phyloP scores from a whole-genome alignment of 257 asterid species.

The Agastache rugosa region DNA sequence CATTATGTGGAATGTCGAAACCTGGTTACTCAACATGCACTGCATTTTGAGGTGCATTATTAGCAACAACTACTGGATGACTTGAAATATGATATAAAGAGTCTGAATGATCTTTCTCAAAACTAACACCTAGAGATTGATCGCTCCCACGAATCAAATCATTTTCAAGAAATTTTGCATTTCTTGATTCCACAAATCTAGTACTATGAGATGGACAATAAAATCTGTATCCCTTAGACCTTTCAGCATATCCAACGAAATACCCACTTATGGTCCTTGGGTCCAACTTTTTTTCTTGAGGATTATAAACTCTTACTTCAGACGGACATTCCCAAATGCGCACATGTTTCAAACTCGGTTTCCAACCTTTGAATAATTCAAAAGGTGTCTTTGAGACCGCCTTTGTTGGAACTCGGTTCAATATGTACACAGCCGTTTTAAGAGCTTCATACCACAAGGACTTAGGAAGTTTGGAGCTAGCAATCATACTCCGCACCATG shows the following conservation, averaged over 20 bases:
- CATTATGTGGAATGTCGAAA: no score
- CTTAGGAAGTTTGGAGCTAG: constrained; percentile 4
- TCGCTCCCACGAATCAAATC: not conserved
- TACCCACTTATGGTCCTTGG: constrained; percentile 16
- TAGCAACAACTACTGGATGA: not conserved
- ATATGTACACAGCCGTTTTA: constrained; percentile 6
- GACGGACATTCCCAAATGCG: constrained; percentile 10
- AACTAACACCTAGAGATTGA: not conserved
- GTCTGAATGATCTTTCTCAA: not conserved
- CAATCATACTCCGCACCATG: not conserved
- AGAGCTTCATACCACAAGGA: constrained; percentile 12
- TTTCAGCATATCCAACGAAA: constrained; percentile 8
- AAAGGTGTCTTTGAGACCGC: not conserved
- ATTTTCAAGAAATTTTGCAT: constrained; percentile 20
- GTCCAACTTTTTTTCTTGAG: no score
- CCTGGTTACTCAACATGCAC: no score
- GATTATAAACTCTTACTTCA: constrained; percentile 12
- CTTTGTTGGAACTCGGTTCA: constrained; percentile 10
- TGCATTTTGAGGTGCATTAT: no score
- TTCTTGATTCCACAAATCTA: constrained; percentile 26
- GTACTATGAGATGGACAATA: not conserved
- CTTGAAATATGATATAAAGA: not conserved
- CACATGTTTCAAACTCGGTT: not conserved
- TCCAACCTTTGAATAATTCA: constrained; percentile 19
- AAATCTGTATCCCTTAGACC: constrained; percentile 2